Base-by-base conservation (phyloP, 2,329 filamentous ascomycete genomes). In the Beauveria varroae region DNA sequence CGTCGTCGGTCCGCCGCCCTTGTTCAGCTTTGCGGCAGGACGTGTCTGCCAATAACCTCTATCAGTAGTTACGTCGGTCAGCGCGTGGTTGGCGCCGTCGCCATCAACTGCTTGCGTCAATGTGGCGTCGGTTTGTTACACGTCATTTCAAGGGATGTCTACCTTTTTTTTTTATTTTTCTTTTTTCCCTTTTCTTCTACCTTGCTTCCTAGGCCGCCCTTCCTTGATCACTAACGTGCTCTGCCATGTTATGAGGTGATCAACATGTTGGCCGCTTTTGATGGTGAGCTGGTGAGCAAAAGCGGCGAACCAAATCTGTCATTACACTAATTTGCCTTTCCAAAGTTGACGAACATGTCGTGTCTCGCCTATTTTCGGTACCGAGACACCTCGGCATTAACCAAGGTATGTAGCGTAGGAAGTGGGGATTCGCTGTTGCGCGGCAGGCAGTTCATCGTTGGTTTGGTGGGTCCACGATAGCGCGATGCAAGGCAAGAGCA, bases 61-160 rank as follows among this genome's bases (percentile, higher is more conserved):
- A 26, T n/a, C n/a, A n/a, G n/a, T n/a, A 5, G 1, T 26, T 26
- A 26, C 78, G 65, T 85, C 82, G 7, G 78, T 68, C 41, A 85
- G 80, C 3, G 78, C 81, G 57, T 84, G 81, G 63, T 85, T 85
- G 6, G 80, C 81, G 1, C 80, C 82, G 68, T 85, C 82, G 3
- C 82, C 82, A 14, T 82, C 76, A 65, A 81, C 82, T 85, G 8
- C 1, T 2, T 10, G 10, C 24, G n/a, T 47, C 28, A 40, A 34
- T 61, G 61, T 24, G 63, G 63, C 52, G 51, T 47, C 56, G 26
- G 14, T 26, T 43, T 20, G 12, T 41, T 41, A 14, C 14, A 26
- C 10, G 24, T 53, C 30, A 26, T 41, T 5, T 40, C 10, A 26
- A 14, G n/a, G 16, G 7, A 24, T 37, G 22, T 43, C 18, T 20